Percentiles rank a stretch among this genome's conserved stretches.
Conservation (phyloP, 495 filamentous ascomycete species). For the Glonium stellatum region DNA sequence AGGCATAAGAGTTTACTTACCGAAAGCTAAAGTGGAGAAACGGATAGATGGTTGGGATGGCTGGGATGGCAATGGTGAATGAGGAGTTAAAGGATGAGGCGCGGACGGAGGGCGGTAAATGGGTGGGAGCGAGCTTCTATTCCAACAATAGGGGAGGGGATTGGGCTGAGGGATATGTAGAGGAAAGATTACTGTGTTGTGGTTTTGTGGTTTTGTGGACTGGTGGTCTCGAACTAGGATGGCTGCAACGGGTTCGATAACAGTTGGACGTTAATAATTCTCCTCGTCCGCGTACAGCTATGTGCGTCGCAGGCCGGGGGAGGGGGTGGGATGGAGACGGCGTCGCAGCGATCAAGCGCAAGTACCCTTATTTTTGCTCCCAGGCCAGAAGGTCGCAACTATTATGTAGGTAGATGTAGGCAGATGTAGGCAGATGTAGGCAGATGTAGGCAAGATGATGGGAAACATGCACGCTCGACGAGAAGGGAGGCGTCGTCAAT, state of each 20-base stretch:
- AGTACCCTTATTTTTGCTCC: too few relatives aligned
- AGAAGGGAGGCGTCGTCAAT: neutral
- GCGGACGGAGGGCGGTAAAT: neutral
- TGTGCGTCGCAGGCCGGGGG: neutral
- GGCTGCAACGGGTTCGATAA: slow-evolving; percentile 1
- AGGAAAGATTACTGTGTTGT: neutral
- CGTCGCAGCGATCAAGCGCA: neutral
- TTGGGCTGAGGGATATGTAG: neutral
- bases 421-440: neutral
- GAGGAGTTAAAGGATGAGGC: neutral
- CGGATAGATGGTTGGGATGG: too few relatives aligned
- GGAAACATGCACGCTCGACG: neutral
- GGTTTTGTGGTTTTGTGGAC: neutral
- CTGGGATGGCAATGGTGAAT: too few relatives aligned
- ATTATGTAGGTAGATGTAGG: neutral
- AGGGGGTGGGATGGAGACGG: neutral
- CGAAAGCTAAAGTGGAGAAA: neutral
- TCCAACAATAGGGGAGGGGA: neutral
- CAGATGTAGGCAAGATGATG: neutral
- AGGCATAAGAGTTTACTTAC: neutral
- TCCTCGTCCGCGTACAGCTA: slow-evolving; percentile 4
- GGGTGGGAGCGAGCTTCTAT: neutral
- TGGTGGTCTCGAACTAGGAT: neutral
- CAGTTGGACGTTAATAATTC: neutral
- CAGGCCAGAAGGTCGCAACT: neutral